Base-by-base conservation (phyloP, 495 filamentous ascomycete genomes). In the Trichoderma reesei region DNA sequence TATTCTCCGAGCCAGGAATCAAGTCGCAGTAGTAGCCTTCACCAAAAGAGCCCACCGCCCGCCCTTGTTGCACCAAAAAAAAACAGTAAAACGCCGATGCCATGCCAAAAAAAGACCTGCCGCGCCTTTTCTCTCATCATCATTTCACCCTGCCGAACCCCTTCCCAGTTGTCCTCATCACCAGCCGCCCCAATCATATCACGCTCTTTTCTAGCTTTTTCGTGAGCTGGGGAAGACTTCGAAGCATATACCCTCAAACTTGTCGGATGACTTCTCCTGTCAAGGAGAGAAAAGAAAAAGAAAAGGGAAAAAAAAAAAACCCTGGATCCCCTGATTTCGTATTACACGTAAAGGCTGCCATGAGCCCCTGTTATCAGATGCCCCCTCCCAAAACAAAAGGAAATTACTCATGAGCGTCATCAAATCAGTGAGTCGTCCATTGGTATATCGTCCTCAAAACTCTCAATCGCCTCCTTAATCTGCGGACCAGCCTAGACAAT, bases 381-480 rank as follows among this genome's bases (percentile, higher is more conserved):
- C 59, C 61, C 18, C 37, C 41, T 6, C 18, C 44, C 18, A 8
- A 48, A 48, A 48, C 1, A 2, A 48, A 18, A 39, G 38, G 6
- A 7, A 34, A 26, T 26, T 60, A 60, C 63, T 59, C 68, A 60
- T 65, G 59, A 41, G 51, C 36, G 44, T 75, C 72, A 74, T 72
- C 68, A 74, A 72, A 80, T 79, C 76, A 82, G 80, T 66, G 78
- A 80, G 69, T 91, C 88, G 63, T 91, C 87, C 67, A 90, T 84
- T 65, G 90, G 88, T 7, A 90, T 87, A 41, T 91, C 90, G 59
- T 96, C 90, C 71, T 96, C 91, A 63, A 96, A 79, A 59, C 85
- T 82, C 76, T 96, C 92, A 78, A 97, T 96, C 26, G 89, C 89
- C 68, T 91, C 89, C 76, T 97, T 97, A 74, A 97, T 96, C 72